Conservation (phyloP, 139 green algal species). For the Edaphochlamys debaryana region DNA sequence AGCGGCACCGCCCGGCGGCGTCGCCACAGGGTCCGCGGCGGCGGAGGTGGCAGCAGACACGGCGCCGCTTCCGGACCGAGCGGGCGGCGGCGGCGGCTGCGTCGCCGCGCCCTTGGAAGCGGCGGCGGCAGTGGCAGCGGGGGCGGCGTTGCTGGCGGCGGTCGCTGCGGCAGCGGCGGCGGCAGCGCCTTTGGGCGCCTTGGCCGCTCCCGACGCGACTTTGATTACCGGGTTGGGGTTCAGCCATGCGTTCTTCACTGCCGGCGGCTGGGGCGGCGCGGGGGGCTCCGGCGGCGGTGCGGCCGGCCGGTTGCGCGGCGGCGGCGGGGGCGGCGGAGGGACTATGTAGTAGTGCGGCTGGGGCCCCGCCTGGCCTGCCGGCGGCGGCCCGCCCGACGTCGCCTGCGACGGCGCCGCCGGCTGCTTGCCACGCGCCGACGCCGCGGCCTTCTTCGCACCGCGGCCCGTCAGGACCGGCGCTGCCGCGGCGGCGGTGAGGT, state of each 20-base stretch:
- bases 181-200: background rate
- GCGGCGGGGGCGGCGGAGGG: slow-evolving; percentile 13
- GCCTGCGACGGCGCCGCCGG: background rate
- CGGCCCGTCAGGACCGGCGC: background rate
- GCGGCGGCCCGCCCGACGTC: too few relatives aligned
- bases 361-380: background rate
- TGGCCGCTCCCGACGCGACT: background rate
- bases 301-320: slow-evolving; percentile 4
- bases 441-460: background rate
- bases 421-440: background rate
- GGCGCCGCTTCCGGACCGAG: background rate
- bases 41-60: background rate
- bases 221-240: slow-evolving; percentile 28
- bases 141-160: background rate
- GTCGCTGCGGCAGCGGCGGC: background rate
- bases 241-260: slow-evolving; percentile 16
- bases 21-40: background rate
- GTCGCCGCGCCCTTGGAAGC: background rate
- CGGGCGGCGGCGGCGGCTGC: background rate
- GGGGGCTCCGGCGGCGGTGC: background rate
- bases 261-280: background rate
- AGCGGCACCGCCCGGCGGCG: background rate
- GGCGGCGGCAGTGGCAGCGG: background rate
- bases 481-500: too few relatives aligned
- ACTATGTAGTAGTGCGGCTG: slow-evolving; percentile 28